These are phyloP conservation scores for Candida gorgasii DNA, from an alignment of 805 yeast species.

Conservation along the genomic window DNA sequence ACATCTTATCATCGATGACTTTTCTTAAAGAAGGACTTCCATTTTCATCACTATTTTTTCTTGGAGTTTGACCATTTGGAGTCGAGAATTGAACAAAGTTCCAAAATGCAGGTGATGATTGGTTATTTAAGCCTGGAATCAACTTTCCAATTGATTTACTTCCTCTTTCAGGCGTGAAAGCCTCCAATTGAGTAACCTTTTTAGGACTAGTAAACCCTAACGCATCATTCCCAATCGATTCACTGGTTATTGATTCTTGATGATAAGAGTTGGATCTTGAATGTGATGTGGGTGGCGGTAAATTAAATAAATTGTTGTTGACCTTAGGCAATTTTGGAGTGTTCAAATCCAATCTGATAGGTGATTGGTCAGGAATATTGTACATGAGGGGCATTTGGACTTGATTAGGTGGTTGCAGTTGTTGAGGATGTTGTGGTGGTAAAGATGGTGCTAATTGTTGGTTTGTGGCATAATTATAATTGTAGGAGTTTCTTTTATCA, in stretches of 20 bases:
- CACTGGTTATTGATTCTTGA: slow-evolving; percentile 11
- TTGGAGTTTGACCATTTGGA: slow-evolving; percentile 46
- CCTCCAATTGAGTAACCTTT: slow-evolving; percentile 42
- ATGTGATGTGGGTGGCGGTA: slow-evolving; percentile 31
- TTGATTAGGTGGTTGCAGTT: slow-evolving; percentile 2
- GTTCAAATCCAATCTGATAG: slow-evolving; percentile 19
- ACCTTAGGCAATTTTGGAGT: slow-evolving; percentile 37
- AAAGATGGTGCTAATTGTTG: slow-evolving; percentile 3
- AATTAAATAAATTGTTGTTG: slow-evolving; percentile 22
- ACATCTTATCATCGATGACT: slow-evolving; percentile 16
- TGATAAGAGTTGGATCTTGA: slow-evolving; percentile 18
- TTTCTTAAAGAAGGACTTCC: slow-evolving; percentile 43
- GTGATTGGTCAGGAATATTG: slow-evolving; percentile 29
- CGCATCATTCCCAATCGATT: slow-evolving; percentile 27
- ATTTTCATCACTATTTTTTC: slow-evolving; percentile 40
- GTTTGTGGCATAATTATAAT: slow-evolving; percentile 4
- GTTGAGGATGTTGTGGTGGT: not conserved
- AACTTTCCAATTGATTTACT: slow-evolving; percentile 27
- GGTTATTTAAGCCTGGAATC: slow-evolving; percentile 39
- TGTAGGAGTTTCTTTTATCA: slow-evolving; percentile 14
- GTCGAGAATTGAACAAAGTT: slow-evolving; percentile 77
- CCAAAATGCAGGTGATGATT: slow-evolving; percentile 91
- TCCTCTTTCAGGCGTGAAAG: slow-evolving; percentile 47
- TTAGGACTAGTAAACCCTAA: slow-evolving; percentile 44
- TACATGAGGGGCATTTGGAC: slow-evolving; percentile 23